A percentile compares a stretch with the other conserved stretches of the same genome.
phyloP scores from a whole-genome alignment of 345 rosid species.

The Laguncularia racemosa region DNA sequence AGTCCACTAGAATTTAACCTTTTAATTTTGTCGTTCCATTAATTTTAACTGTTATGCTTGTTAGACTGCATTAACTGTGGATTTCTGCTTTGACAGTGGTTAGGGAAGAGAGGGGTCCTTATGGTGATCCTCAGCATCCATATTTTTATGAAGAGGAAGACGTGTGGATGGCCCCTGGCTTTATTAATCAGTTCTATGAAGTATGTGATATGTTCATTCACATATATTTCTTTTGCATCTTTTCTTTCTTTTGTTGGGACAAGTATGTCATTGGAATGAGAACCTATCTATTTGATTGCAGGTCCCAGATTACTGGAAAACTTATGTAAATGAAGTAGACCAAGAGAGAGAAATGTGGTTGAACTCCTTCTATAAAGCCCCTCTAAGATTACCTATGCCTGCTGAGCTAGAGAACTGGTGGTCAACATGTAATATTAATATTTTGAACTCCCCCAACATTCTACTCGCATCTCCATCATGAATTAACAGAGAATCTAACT shows the following conservation, averaged over 20 bases:
- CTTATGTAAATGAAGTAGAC: conserved; percentile 78
- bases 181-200: conserved; percentile 82
- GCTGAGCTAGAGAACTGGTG: conserved; percentile 97
- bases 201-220: conserved; percentile 25
- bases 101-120: conserved; percentile 91
- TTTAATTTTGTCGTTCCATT: not conserved
- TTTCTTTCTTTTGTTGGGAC: not conserved
- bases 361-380: conserved; percentile 90
- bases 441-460: no score
- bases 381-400: conserved; percentile 89
- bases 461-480: no score
- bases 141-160: conserved; percentile 90
- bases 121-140: conserved; percentile 86
- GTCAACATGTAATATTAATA: conserved; percentile 42
- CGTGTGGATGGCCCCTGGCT: conserved; percentile 98
- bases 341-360: conserved; percentile 92
- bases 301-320: conserved; percentile 96
- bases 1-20: no score
- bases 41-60: not conserved
- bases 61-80: not conserved
- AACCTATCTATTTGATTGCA: conserved; percentile 18
- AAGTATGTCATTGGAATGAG: conserved; percentile 3
- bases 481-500: not conserved
- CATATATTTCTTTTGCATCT: conserved; percentile 5
- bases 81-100: conserved; percentile 48